Evolutionary conservation across 768 basidiomycete genomes (phyloP).

Genomic region (Baorangia bicolor): DNA sequence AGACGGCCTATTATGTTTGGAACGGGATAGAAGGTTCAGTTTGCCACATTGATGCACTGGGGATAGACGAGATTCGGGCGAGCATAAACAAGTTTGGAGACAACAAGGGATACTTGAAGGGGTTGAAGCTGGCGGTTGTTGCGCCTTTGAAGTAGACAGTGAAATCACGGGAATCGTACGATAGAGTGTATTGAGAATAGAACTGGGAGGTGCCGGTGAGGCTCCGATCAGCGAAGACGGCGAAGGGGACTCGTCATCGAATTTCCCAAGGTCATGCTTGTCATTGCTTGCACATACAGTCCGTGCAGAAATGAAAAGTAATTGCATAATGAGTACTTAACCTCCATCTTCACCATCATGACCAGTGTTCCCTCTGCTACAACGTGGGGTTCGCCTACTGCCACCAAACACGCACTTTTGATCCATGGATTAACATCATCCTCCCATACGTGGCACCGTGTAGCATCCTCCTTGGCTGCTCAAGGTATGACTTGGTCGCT

Average conservation of each 20-base stretch:
- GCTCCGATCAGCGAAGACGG: too few relatives aligned
- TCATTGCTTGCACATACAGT: too few relatives aligned
- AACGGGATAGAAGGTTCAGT: not conserved
- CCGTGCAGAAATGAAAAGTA: too few relatives aligned
- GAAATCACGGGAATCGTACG: not conserved
- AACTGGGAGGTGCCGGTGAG: too few relatives aligned
- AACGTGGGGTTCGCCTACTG: slow-evolving; percentile 22
- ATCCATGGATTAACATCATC: slow-evolving; percentile 27
- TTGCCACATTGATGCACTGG: not conserved
- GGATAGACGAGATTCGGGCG: not conserved
- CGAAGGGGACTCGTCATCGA: too few relatives aligned
- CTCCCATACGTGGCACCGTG: slow-evolving; percentile 19
- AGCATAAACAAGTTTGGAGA: not conserved
- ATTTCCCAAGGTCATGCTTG: too few relatives aligned
- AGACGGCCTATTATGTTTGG: not conserved
- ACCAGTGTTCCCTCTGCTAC: slow-evolving; percentile 15
- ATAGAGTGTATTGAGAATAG: not conserved
- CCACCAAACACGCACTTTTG: slow-evolving; percentile 25
- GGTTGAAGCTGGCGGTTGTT: not conserved
- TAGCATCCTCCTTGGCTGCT: slow-evolving; percentile 15
- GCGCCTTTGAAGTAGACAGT: not conserved
- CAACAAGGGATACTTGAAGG: not conserved
- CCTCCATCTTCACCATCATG: slow-evolving; percentile 17
- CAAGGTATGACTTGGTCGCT: slow-evolving; percentile 8
- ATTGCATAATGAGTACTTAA: too few relatives aligned